These are phyloP conservation scores for Buxus sempervirens DNA, from an alignment of 164 flowering plant species.

Conservation along the genomic window DNA sequence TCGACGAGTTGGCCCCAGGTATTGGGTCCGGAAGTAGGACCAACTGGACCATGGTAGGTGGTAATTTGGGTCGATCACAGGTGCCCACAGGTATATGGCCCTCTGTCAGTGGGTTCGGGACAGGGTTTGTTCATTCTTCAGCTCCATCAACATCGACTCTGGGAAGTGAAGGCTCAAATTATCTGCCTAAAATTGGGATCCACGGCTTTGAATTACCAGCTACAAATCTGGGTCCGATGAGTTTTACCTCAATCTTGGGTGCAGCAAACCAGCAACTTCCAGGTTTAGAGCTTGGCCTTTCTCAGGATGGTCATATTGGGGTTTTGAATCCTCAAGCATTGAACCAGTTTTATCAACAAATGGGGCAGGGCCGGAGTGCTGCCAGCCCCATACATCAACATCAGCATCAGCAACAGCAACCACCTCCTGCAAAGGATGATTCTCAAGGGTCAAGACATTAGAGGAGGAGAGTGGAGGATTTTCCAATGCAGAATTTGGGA, in stretches of 20 bases:
- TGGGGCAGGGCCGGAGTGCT: conserved; percentile 34
- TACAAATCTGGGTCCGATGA: conserved; percentile 29
- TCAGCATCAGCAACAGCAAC: conserved; percentile 35
- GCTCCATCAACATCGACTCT: conserved; percentile 49
- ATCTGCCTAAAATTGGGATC: conserved; percentile 52
- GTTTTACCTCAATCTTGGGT: conserved; percentile 28
- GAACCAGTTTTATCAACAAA: conserved; percentile 53
- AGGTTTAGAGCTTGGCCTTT: conserved; percentile 69
- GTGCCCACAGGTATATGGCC: conserved; percentile 60
- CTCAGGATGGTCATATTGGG: conserved; percentile 63
- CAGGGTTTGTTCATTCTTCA: conserved; percentile 36
- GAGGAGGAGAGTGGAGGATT: conserved; percentile 1
- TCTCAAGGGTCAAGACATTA: conserved; percentile 74
- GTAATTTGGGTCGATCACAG: conserved; percentile 45
- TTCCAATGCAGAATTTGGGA: conserved; percentile 11
- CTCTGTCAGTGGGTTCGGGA: conserved; percentile 40
- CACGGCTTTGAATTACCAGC: conserved; percentile 64
- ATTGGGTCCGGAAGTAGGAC: conserved; percentile 46
- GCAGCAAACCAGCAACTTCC: conserved; percentile 39
- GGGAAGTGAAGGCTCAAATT: conserved; percentile 46
- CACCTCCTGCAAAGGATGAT: conserved; percentile 59
- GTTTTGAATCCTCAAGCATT: conserved; percentile 47
- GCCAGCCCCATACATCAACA: conserved; percentile 19
- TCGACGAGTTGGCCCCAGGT: conserved; percentile 47
- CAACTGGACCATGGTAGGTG: conserved; percentile 58